Conservation (phyloP, 179 eudicot genomes). For the Nepenthes alata region DNA sequence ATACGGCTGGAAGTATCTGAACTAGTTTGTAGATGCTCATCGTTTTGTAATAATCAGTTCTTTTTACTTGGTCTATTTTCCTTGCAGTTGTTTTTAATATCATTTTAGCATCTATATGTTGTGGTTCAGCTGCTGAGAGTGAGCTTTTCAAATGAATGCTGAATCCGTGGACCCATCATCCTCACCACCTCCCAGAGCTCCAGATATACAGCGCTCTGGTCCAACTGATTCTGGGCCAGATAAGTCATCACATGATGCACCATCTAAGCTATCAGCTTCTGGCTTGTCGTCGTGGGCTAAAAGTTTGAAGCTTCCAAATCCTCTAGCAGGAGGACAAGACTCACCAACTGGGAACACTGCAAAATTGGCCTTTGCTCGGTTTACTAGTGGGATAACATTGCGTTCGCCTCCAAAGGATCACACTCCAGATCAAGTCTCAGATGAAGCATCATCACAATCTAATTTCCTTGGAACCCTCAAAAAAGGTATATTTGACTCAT, state of each 20-base stretch:
- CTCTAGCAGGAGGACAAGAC: slow-evolving; percentile 39
- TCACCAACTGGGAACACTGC: slow-evolving; percentile 40
- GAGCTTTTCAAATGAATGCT: slow-evolving; percentile 30
- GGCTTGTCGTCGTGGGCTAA: slow-evolving; percentile 77
- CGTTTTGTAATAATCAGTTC: too few relatives aligned
- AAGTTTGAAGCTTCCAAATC: slow-evolving; percentile 54
- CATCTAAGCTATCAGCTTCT: slow-evolving; percentile 42
- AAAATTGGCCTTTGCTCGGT: slow-evolving; percentile 62
- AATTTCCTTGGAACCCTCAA: slow-evolving; percentile 64
- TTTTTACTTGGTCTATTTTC: neutral
- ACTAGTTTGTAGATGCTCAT: too few relatives aligned
- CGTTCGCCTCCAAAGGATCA: slow-evolving; percentile 70
- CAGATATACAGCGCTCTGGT: slow-evolving; percentile 26
- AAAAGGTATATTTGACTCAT: slow-evolving; percentile 81
- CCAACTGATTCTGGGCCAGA: slow-evolving; percentile 21
- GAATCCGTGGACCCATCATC: slow-evolving; percentile 32
- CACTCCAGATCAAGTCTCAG: slow-evolving; percentile 37
- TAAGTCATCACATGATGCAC: slow-evolving; percentile 26
- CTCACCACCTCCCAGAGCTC: slow-evolving; percentile 17
- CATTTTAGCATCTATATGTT: neutral
- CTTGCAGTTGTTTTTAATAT: neutral
- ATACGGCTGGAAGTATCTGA: too few relatives aligned
- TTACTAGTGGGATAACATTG: slow-evolving; percentile 54
- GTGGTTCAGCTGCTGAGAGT: slow-evolving; percentile 15
- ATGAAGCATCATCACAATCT: slow-evolving; percentile 50